A percentile compares a stretch with the other conserved stretches of the same genome.
Conservation (phyloP, 305 asterid genomes). For the Stenogyne calaminthoides region DNA sequence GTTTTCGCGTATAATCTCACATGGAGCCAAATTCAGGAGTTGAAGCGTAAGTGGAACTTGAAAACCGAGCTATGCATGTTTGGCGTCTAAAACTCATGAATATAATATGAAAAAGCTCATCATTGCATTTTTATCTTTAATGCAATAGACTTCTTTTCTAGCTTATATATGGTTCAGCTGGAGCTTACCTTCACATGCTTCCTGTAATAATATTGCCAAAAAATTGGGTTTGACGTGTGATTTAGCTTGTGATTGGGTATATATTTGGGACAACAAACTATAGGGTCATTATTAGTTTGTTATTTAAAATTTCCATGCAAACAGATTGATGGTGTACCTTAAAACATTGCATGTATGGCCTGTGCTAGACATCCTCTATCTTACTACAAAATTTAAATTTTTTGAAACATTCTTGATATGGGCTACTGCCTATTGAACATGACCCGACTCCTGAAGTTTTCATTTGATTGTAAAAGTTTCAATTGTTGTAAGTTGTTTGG, state of each 20-base stretch:
- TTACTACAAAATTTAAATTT: not conserved
- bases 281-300: too few species aligned
- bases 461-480: not conserved
- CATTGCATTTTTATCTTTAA: not conserved
- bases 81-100: not conserved
- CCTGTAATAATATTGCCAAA: too few species aligned
- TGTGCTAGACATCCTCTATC: not conserved
- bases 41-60: constrained; percentile 17
- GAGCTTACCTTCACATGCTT: too few species aligned
- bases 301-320: too few species aligned
- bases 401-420: not conserved
- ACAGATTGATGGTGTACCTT: too few species aligned
- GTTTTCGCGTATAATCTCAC: constrained; percentile 37
- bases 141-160: not conserved
- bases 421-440: not conserved
- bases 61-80: not conserved
- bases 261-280: too few species aligned
- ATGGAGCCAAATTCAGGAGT: constrained; percentile 18
- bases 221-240: too few species aligned
- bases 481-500: not conserved
- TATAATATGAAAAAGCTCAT: not conserved
- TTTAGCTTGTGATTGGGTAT: too few species aligned
- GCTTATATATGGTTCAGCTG: too few species aligned
- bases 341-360: too few species aligned
- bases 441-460: not conserved